Conservation (phyloP, 768 basidiomycete species). For the Tylopilus balloui region DNA sequence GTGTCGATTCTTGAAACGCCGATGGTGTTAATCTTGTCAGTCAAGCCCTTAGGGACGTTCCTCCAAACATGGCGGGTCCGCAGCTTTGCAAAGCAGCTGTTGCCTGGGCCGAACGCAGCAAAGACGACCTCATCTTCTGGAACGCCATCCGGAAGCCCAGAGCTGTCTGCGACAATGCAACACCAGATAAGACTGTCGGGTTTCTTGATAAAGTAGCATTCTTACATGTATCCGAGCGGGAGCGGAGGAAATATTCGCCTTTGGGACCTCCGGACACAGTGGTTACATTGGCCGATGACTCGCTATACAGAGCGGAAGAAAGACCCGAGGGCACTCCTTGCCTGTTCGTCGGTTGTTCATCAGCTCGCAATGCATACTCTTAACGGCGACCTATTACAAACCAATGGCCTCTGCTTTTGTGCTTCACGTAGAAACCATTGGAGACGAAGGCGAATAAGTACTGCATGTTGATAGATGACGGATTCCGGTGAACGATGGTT, state of each 20-base stretch:
- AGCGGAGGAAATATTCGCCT: background rate
- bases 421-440: background rate
- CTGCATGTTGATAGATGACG: too few relatives aligned
- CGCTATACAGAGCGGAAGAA: background rate
- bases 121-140: background rate
- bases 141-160: background rate
- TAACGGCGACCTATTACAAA: background rate
- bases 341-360: background rate
- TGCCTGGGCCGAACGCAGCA: background rate
- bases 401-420: background rate
- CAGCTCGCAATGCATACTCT: background rate
- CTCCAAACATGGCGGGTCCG: background rate
- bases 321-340: background rate
- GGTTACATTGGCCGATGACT: background rate
- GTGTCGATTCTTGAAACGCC: background rate
- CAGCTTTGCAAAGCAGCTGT: background rate
- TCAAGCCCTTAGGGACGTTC: background rate
- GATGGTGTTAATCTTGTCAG: background rate
- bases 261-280: background rate
- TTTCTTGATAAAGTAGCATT: background rate
- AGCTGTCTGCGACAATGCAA: background rate
- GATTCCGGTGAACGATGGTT: too few relatives aligned
- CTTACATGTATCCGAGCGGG: background rate
- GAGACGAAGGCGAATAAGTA: background rate
- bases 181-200: background rate